Evolutionary conservation across 257 asterid genomes (phyloP), one percentile per base, ranked within the genome.

Genomic region (Nicotiana obtusifolia): DNA sequence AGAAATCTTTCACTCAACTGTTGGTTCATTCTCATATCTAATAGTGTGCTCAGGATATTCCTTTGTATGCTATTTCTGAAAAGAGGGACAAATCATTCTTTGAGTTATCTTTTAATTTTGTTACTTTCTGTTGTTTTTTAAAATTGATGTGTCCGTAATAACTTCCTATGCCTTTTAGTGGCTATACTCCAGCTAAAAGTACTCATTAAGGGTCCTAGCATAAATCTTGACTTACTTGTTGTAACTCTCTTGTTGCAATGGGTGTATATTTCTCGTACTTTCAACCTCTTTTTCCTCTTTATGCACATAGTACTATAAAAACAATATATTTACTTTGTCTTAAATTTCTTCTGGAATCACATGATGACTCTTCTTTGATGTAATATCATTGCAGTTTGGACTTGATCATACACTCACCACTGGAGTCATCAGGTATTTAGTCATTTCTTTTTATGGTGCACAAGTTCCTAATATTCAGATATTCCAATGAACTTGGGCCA

Each of bases 331-430:
- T 14, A 44, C 41, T 24, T 57, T 49, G 62, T 24, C 26, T 75
- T 24, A 49, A 49, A 37, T 15, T 24, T 75, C 62, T 22, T 73
- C 41, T 24, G 62, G 41, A 75, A 47, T 24, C 26, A 15, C 80
- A 24, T 7, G 62, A 75, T 75, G 44, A 73, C 5, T 75, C 41
- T 11, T 82, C 66, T 57, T 79, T 14, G 53, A 71, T 86, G 56
- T 75, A 26, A 66, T 66, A 22, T 56, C 62, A 84, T 79, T 85
- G 88, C 97, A 94, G 99, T 96, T 94, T 91, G 99, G 99, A 83
- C 98, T 96, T 84, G 98, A 96, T 85, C 99, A 96, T 82, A 94
- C 99, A 5, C 98, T 96, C 78, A 96, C 99, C 67, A 96, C 99
- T 57, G 99, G 99, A 81, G 99, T 96, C 81, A 96, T 96, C 92